Evolutionary conservation across 108 stramenopile genomes (phyloP), one percentile per base, ranked within the genome.

Genomic region (Pinguiococcus pyrenoidosus): DNA sequence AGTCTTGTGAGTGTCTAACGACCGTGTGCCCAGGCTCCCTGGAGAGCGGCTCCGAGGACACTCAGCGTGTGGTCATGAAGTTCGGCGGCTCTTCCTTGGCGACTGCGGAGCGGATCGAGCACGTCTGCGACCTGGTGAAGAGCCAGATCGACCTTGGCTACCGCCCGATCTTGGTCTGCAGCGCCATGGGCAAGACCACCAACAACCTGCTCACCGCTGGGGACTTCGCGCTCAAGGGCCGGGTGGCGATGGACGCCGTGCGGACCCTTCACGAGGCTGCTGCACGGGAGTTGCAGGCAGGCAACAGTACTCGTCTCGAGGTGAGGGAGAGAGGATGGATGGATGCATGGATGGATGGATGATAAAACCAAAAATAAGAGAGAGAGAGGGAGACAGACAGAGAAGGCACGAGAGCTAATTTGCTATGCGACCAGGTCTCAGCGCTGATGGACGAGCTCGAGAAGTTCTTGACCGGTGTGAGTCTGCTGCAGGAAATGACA

Each of bases 151-250:
- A 54, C 1, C 8, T 63, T 18, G 64, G 66, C 29, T 66, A 36
- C 46, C 54, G 28, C 44, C 55, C 46, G 69, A 79, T 32, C 61
- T 72, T 66, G 56, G 82, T 96, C 26, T 90, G 90, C 56, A 80
- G 78, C 14, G 94, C 94, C 55, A 96, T 96, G 94, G 94, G 94
- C 14, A 96, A 92, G 46, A 92, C 94, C 0, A 96, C 94, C 37
- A 92, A 92, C 52, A 65, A 79, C 14, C 51, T 96, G 13, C 56
- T 92, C 16, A 51, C 46, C 27, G 89, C 93, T 8, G 93, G 93
- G 13, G 83, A 89, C 45, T 82, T 84, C 51, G 93, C 93, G 0
- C 57, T 91, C 26, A 72, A 92, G 42, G 93, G 93, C 21, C 32
- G 45, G 23, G 87, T 92, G 27, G 68, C 73, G 52, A 56, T 92